phyloP scores from a whole-genome alignment of 2,329 filamentous ascomycete species.

The Myriangium duriaei region DNA sequence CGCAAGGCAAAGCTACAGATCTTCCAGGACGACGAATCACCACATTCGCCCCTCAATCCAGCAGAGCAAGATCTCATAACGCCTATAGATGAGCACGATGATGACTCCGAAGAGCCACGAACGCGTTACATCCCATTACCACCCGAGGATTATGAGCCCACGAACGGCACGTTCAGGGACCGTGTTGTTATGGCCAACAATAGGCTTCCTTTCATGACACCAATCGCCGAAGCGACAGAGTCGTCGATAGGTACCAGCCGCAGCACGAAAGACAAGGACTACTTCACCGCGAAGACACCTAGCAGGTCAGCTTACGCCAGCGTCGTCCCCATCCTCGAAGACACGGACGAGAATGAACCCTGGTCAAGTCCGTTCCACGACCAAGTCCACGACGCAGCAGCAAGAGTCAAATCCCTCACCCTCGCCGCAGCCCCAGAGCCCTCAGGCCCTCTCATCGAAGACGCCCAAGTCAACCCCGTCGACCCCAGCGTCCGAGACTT shows the following conservation, averaged over 20 bases:
- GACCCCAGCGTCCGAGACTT: conserved; percentile 60
- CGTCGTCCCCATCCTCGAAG: conserved; percentile 22
- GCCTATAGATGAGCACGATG: conserved; percentile 30
- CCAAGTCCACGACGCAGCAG: conserved; percentile 39
- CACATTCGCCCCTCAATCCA: conserved; percentile 14
- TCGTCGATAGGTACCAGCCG: conserved; percentile 62
- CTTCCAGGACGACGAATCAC: conserved; percentile 23
- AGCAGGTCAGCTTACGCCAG: conserved; percentile 42
- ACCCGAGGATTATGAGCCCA: conserved; percentile 73
- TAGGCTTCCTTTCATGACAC: conserved; percentile 94
- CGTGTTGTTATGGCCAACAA: conserved; percentile 72
- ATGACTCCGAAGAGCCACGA: conserved; percentile 26
- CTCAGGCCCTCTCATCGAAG: conserved; percentile 66
- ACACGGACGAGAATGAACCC: conserved; percentile 36
- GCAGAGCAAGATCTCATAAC: conserved; percentile 33
- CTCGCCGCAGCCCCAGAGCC: conserved; percentile 30
- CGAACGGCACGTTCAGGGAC: conserved; percentile 65
- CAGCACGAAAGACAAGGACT: conserved; percentile 43
- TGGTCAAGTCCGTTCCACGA: conserved; percentile 63
- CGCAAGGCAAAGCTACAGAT: conserved; percentile 24
- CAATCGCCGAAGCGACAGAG: conserved; percentile 92
- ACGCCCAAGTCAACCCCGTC: conserved; percentile 78
- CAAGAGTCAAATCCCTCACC: conserved; percentile 29
- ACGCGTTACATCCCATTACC: conserved; percentile 65
- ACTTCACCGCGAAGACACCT: conserved; percentile 62